These are phyloP conservation scores for Exophiala xenobiotica DNA, from an alignment of 2,329 filamentous ascomycete species.

Conservation along the genomic window DNA sequence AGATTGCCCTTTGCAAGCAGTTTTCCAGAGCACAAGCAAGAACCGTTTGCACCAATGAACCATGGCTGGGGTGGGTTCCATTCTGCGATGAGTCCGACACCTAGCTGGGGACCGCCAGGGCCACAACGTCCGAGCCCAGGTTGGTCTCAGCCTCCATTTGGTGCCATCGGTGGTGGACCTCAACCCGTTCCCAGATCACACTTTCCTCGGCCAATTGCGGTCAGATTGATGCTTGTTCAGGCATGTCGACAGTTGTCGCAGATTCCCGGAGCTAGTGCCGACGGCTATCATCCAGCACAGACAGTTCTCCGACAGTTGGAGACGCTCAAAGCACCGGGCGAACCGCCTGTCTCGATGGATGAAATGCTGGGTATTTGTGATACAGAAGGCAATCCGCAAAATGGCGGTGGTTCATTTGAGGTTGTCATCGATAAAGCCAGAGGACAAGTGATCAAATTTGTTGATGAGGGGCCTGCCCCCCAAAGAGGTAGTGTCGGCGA, in stretches of 20 bases:
- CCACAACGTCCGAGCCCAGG: conserved; percentile 33
- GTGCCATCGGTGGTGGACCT: conserved; percentile 43
- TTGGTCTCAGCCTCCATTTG: conserved; percentile 48
- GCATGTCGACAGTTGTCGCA: conserved; percentile 67
- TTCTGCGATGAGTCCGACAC: conserved; percentile 13
- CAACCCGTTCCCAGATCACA: conserved; percentile 44
- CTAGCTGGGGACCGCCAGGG: conserved; percentile 23
- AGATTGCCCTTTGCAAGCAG: conserved; percentile 37
- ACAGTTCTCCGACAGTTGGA: conserved; percentile 64
- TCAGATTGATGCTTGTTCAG: conserved; percentile 73
- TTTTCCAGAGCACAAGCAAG: conserved; percentile 28
- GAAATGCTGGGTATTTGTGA: conserved; percentile 85
- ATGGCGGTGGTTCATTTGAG: conserved; percentile 87
- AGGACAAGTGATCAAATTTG: conserved; percentile 47
- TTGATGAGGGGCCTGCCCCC: conserved; percentile 52
- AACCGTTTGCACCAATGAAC: conserved; percentile 24
- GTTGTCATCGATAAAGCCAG: conserved; percentile 54
- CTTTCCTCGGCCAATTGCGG: conserved; percentile 64
- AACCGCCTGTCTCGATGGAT: conserved; percentile 56
- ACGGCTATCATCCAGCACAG: conserved; percentile 69
- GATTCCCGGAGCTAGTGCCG: conserved; percentile 43
- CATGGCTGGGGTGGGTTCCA: conserved; percentile 29
- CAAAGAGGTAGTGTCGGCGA: conserved; percentile 58
- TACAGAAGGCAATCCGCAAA: conserved; percentile 80
- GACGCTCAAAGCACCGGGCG: conserved; percentile 59